phyloP scores from a whole-genome alignment of 2,329 filamentous ascomycete genomes.

The Ampelomyces quisqualis region DNA sequence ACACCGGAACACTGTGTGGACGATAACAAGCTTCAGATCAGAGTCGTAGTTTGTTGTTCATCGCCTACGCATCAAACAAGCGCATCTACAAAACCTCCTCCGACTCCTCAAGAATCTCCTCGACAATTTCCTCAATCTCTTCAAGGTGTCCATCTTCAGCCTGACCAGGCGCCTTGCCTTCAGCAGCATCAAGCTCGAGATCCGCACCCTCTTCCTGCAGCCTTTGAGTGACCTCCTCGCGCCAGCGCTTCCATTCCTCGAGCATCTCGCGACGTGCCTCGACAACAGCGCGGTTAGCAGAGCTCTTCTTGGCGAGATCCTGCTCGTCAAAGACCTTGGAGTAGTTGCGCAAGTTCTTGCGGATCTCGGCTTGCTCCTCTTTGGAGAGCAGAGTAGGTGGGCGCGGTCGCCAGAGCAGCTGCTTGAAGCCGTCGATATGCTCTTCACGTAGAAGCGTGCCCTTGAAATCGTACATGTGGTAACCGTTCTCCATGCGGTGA shows the following conservation, averaged over 20 bases:
- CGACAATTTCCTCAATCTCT: constrained; percentile 74
- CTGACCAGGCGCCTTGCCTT: constrained; percentile 41
- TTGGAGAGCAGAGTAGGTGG: constrained; percentile 88
- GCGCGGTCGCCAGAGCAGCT: constrained; percentile 90
- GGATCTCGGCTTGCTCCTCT: constrained; percentile 95
- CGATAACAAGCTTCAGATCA: too few species aligned
- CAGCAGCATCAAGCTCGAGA: constrained; percentile 59
- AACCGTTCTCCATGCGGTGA: constrained; percentile 97
- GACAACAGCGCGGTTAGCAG: constrained; percentile 90
- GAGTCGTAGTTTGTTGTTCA: too few species aligned
- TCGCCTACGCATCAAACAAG: too few species aligned
- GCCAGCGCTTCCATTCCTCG: constrained; percentile 87
- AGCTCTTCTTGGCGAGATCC: constrained; percentile 88
- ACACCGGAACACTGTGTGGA: too few species aligned
- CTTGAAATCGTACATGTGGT: constrained; percentile 96
- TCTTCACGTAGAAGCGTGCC: constrained; percentile 88
- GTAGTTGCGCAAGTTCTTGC: constrained; percentile 98
- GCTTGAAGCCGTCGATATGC: constrained; percentile 95
- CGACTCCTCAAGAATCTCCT: constrained; percentile 84
- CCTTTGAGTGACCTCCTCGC: constrained; percentile 69
- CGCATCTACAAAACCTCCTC: constrained; percentile 71
- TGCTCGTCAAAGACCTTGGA: constrained; percentile 92
- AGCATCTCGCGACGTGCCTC: constrained; percentile 80
- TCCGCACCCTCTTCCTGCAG: constrained; percentile 58
- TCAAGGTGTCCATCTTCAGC: constrained; percentile 54